Percentiles rank a stretch among this genome's conserved stretches.
Evolutionary conservation across 176 grass and related monocot species (phyloP).

Genomic region (Oryza australiensis): DNA sequence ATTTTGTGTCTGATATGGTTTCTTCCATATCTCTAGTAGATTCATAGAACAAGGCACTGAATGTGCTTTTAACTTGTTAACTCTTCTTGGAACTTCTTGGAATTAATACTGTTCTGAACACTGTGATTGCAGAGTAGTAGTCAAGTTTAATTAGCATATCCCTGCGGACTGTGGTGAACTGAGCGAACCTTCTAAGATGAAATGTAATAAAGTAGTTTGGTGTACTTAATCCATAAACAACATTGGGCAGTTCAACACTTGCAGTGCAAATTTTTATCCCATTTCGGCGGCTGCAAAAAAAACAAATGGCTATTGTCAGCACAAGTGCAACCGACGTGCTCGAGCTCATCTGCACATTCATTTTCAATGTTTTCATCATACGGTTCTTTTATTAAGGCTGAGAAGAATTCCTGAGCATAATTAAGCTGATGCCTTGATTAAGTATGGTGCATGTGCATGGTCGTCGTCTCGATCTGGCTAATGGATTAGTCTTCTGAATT

Average conservation of each 20-base stretch:
- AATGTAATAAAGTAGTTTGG: conserved; percentile 26
- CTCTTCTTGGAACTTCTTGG: background rate
- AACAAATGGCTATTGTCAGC: conserved; percentile 11
- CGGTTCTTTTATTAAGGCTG: background rate
- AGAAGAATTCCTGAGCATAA: background rate
- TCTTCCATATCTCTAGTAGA: background rate
- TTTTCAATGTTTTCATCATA: conserved; percentile 36
- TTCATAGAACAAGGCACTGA: background rate
- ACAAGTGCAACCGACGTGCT: conserved; percentile 16
- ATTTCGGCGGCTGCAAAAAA: conserved; percentile 25
- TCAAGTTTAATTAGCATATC: background rate
- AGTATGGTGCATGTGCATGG: conserved; percentile 30
- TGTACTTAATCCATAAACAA: conserved; percentile 47
- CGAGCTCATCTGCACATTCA: background rate
- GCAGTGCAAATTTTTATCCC: background rate
- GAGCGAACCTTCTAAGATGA: conserved; percentile 36
- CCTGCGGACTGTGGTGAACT: background rate
- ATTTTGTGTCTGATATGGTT: background rate
- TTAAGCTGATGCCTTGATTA: background rate
- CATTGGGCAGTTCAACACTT: background rate
- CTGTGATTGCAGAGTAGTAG: background rate
- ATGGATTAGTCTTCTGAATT: background rate
- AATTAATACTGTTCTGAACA: background rate
- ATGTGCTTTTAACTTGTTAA: background rate
- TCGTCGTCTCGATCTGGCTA: conserved; percentile 8